Evolutionary conservation across 352 stramenopile genomes (phyloP), one percentile per base, ranked within the genome.

Genomic region (Elongisporangium anandrum): DNA sequence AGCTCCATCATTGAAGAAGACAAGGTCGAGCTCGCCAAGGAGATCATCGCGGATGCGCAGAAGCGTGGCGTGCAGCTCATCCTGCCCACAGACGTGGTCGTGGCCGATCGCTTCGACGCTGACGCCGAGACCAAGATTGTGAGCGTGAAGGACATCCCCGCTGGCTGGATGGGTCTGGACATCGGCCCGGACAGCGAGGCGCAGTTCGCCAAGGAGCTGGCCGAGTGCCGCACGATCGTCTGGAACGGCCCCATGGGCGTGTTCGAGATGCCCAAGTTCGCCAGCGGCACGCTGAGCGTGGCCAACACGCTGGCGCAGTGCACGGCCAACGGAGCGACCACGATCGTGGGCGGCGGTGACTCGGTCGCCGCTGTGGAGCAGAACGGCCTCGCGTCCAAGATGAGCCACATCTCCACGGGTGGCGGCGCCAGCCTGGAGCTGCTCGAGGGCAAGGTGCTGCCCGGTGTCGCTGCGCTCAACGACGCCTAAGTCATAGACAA

Each of bases 401-500:
- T 99, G 75, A 98, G 89, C 70, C 96, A 99, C 70, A 98, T 99
- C 66, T 98, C 86, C 15, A 99, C 98, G 10, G 98, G 98, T 61
- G 98, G 98, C 58, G 98, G 98, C 76, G 98, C 98, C 26, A 98
- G 92, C 47, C 82, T 99, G 58, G 97, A 99, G 81, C 85, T 99
- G 52, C 77, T 99, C 21, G 97, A 99, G 68, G 97, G 97, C 58
- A 98, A 99, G 77, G 85, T 91, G 26, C 87, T 99, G 13, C 98
- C 98, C 8, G 98, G 98, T 61, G 97, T 99, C 50, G 94, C 95
- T 51, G 96, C 97, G 61, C 81, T 99, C 54, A 83, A 69, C 49
- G 64, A 83, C 60, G 73, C 69, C 45, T 80, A 78, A 69, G 59
- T 38, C 34, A 26, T 47, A 45, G 24, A 34, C 24, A 34, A 3